Base-by-base conservation (phyloP, 1,284 basidiomycete species). In the Erythrobasidium hasegawianum region DNA sequence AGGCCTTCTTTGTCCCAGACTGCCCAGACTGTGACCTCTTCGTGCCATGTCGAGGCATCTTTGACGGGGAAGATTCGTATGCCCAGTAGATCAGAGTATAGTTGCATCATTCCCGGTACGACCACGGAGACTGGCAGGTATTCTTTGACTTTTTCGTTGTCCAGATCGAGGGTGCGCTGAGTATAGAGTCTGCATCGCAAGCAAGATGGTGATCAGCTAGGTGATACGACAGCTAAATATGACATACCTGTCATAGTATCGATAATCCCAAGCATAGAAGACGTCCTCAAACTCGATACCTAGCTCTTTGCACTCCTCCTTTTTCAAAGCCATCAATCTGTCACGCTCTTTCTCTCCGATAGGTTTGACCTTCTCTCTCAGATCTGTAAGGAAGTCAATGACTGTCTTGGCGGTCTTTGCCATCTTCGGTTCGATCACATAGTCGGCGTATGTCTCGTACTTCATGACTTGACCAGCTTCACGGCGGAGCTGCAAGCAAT, bases 111-210 rank as follows among this genome's bases (percentile, higher is more conserved):
- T 0, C 86, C 81, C 2, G 87, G 86, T 4, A 91, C 87, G 47
- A 92, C 87, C 22, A 85, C 82, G 1, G 84, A 81, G 1, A 91
- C 89, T 0, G 88, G 88, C 82, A 92, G 90, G 76, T 90, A 89
- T 74, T 90, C 87, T 77, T 90, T 90, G 68, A 90, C 84, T 16
- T 86, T 79, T 64, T 83, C 82, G 70, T 89, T 87, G 69, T 91
- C 87, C 11, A 73, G 43, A 10, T 57, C 29, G 26, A 72, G 67
- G n/a, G 60, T 67, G 72, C 83, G 80, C 76, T 90, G 87, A 57
- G 87, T 79, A 72, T 80, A 86, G 70, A 86, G 83, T 68, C 87
- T 47, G 43, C 43, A n/a, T 5, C 33, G 33, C 4, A 33, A 11
- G 33, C 33, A 33, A 5, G 11, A 24, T 47, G 5, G 86, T 71